A percentile compares a stretch with the other conserved stretches of the same genome.
These are phyloP conservation scores for Botrytis elliptica DNA, from an alignment of 2,329 filamentous ascomycete species.

Conservation along the genomic window DNA sequence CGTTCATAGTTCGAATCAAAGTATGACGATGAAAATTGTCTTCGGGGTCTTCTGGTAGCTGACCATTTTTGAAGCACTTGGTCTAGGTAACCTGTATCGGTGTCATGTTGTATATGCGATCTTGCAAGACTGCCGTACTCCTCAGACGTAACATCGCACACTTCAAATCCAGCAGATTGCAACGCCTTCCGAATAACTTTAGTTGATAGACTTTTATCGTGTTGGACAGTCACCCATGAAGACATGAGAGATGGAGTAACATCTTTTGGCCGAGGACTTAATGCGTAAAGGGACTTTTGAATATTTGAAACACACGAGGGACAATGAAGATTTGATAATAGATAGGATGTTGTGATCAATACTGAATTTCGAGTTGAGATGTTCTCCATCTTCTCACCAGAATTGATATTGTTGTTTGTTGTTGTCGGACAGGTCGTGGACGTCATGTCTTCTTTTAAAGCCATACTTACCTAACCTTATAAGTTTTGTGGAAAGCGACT, in stretches of 20 bases:
- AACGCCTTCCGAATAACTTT: conserved; percentile 49
- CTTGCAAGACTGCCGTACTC: conserved; percentile 1
- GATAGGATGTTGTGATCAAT: conserved; percentile 44
- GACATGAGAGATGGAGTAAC: conserved; percentile 71
- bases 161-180: conserved; percentile 58
- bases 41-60: conserved; percentile 26
- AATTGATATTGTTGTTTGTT: conserved; percentile 11
- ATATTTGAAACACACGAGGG: conserved; percentile 71
- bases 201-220: conserved; percentile 46
- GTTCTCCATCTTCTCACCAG: conserved; percentile 14
- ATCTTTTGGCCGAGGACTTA: conserved; percentile 52
- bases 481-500: not conserved
- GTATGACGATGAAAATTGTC: conserved; percentile 26
- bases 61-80: conserved; percentile 32
- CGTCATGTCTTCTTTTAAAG: not conserved
- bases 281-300: conserved; percentile 51
- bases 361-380: not conserved
- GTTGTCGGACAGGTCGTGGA: not conserved
- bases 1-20: conserved; percentile 26
- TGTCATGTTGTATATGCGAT: conserved; percentile 24
- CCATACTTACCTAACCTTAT: not conserved
- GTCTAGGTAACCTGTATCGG: conserved; percentile 33
- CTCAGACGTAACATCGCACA: conserved; percentile 42
- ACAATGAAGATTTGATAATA: conserved; percentile 75
- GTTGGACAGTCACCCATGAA: conserved; percentile 63